These are phyloP conservation scores for Lactifluus hygrophoroides DNA, from an alignment of 768 basidiomycete species.

Conservation along the genomic window DNA sequence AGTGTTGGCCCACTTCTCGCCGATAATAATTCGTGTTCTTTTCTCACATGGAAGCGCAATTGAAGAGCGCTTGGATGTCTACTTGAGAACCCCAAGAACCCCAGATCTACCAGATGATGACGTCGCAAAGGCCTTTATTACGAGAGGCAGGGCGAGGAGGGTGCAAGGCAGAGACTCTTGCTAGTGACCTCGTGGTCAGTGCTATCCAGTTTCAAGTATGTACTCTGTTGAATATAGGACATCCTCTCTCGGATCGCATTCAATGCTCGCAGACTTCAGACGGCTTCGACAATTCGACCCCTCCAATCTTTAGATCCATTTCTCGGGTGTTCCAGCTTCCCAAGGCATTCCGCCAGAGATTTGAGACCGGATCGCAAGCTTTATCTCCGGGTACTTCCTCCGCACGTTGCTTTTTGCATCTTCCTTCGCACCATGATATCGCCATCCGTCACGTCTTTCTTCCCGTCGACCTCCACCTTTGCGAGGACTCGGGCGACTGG, in stretches of 20 bases:
- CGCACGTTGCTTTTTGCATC: slow-evolving; percentile 64
- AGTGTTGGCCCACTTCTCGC: neutral
- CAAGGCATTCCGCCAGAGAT: slow-evolving; percentile 57
- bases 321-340: slow-evolving; percentile 46
- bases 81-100: slow-evolving; percentile 52
- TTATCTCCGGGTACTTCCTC: slow-evolving; percentile 56
- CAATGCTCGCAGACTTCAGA: slow-evolving; percentile 40
- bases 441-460: slow-evolving; percentile 58
- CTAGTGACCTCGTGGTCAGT: slow-evolving; percentile 51
- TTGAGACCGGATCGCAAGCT: slow-evolving; percentile 56
- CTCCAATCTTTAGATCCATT: slow-evolving; percentile 47
- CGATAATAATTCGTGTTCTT: neutral
- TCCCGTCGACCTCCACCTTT: slow-evolving; percentile 59
- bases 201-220: neutral
- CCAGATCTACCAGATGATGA: slow-evolving; percentile 46
- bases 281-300: slow-evolving; percentile 54
- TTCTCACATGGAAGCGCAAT: slow-evolving; percentile 46
- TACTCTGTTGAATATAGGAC: neutral
- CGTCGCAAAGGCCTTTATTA: slow-evolving; percentile 45
- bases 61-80: slow-evolving; percentile 59
- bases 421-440: slow-evolving; percentile 53
- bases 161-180: slow-evolving; percentile 45
- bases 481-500: slow-evolving; percentile 52
- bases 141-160: slow-evolving; percentile 50
- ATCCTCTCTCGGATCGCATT: neutral